phyloP scores from a whole-genome alignment of 306 rosid genomes.

The Ormosia emarginata region DNA sequence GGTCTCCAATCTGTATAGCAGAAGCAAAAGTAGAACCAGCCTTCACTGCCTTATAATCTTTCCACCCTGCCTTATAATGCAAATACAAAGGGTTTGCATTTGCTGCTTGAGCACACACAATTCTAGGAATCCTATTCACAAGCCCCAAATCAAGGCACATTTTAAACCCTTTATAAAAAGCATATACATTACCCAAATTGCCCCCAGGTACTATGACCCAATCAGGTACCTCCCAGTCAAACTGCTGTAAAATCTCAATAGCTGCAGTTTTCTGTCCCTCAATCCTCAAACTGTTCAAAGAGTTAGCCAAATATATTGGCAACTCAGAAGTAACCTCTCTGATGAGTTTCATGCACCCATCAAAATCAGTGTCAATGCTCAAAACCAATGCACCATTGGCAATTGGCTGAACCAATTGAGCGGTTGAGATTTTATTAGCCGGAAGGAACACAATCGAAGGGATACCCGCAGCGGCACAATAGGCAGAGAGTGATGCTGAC shows the following conservation, averaged over 20 bases:
- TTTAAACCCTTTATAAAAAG: constrained; percentile 79
- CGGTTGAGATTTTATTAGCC: constrained; percentile 72
- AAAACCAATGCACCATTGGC: constrained; percentile 71
- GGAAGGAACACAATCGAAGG: constrained; percentile 86
- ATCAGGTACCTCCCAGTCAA: constrained; percentile 81
- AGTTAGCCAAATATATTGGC: constrained; percentile 78
- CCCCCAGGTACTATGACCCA: constrained; percentile 90
- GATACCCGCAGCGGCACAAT: constrained; percentile 72
- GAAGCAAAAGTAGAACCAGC: constrained; percentile 66
- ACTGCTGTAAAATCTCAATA: constrained; percentile 75
- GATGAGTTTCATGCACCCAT: constrained; percentile 80
- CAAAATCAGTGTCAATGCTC: constrained; percentile 73
- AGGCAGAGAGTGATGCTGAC: constrained; percentile 75
- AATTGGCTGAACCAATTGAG: constrained; percentile 76
- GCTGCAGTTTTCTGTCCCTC: constrained; percentile 90
- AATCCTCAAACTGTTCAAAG: constrained; percentile 63
- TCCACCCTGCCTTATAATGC: constrained; percentile 61
- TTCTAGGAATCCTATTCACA: constrained; percentile 60
- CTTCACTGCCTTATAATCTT: constrained; percentile 54
- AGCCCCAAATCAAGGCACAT: constrained; percentile 79
- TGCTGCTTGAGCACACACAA: constrained; percentile 79
- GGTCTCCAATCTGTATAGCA: constrained; percentile 87
- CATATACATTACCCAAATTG: constrained; percentile 70
- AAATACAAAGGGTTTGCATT: constrained; percentile 74
- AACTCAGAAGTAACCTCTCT: constrained; percentile 65